A percentile compares a stretch with the other conserved stretches of the same genome.
Evolutionary conservation across 1,284 basidiomycete genomes (phyloP).

Genomic region (Somion occarium): DNA sequence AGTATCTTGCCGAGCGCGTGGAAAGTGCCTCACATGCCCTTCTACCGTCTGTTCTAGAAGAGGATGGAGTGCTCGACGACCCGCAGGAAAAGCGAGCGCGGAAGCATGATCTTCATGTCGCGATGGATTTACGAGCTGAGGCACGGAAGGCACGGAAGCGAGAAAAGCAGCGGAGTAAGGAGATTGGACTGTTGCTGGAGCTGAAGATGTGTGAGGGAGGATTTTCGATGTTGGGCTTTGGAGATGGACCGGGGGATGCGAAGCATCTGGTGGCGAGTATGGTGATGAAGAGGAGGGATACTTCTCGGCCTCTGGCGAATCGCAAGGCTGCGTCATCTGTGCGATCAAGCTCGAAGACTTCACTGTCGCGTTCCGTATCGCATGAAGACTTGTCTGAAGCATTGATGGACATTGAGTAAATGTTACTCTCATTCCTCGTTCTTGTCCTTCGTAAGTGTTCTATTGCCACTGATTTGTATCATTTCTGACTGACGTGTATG

Average conservation of each 20-base stretch:
- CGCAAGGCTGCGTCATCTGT: constrained; percentile 20
- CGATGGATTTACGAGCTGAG: constrained; percentile 39
- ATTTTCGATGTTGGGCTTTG: neutral
- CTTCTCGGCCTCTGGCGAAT: constrained; percentile 32
- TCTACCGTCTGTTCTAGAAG: constrained; percentile 12
- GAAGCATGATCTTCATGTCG: constrained; percentile 30
- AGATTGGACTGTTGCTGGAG: constrained; percentile 45
- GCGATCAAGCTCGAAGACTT: constrained; percentile 12
- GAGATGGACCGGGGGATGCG: constrained; percentile 17
- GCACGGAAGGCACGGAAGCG: constrained; percentile 40
- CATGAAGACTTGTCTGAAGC: neutral
- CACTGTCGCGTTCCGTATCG: constrained; percentile 9
- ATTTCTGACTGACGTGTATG: too few species aligned
- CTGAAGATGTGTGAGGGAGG: constrained; percentile 33
- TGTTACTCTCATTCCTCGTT: neutral
- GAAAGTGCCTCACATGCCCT: constrained; percentile 19
- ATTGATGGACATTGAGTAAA: neutral
- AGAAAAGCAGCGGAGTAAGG: constrained; percentile 47
- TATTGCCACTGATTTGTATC: neutral
- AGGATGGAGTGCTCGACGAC: neutral
- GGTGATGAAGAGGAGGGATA: constrained; percentile 44
- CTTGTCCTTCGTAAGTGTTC: constrained; percentile 4
- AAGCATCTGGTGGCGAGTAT: constrained; percentile 53
- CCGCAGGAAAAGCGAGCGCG: constrained; percentile 15
- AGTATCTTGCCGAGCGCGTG: constrained; percentile 26